These are phyloP conservation scores for Pseudonectria foliicola DNA, from an alignment of 2,329 filamentous ascomycete species.

Conservation along the genomic window DNA sequence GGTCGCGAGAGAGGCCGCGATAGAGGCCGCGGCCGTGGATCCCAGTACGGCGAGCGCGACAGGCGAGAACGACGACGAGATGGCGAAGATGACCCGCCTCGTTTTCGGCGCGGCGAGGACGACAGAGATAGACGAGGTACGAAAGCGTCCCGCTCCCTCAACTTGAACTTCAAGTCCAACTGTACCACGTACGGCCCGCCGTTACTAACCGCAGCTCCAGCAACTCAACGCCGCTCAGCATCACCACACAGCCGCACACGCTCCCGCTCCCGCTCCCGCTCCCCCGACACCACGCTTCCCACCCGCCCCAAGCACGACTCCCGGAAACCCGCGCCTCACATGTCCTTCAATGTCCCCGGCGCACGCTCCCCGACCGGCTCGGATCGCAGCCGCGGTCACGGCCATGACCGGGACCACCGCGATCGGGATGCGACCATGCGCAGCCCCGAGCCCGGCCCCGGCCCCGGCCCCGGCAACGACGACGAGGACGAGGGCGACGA, in stretches of 20 bases:
- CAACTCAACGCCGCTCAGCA: conserved; percentile 29
- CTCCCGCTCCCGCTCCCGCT: conserved; percentile 14
- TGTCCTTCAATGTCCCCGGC: conserved; percentile 31
- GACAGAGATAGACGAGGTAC: conserved; percentile 20
- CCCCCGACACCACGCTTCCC: conserved; percentile 23
- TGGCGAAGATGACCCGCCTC: conserved; percentile 14
- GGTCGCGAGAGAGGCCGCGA: conserved; percentile 24
- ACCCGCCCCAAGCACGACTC: conserved; percentile 26
- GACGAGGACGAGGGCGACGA: conserved; percentile 9
- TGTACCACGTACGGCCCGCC: too few relatives aligned
- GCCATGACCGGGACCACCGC: too few relatives aligned
- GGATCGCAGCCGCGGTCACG: too few relatives aligned
- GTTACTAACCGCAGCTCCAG: too few relatives aligned
- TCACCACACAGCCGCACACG: conserved; percentile 25
- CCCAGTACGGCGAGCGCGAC: conserved; percentile 19
- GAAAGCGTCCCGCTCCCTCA: not conserved
- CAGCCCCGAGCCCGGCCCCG: conserved; percentile 10
- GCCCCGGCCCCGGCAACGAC: conserved; percentile 11
- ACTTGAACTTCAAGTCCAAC: not conserved
- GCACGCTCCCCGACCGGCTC: too few relatives aligned
- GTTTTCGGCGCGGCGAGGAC: conserved; percentile 15
- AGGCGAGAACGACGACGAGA: conserved; percentile 18
- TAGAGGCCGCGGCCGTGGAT: conserved; percentile 26
- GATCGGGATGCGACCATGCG: too few relatives aligned
- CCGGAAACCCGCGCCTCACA: conserved; percentile 14